These are phyloP conservation scores for Corinectria fuckeliana DNA, from an alignment of 2,329 filamentous ascomycete genomes.

Conservation along the genomic window DNA sequence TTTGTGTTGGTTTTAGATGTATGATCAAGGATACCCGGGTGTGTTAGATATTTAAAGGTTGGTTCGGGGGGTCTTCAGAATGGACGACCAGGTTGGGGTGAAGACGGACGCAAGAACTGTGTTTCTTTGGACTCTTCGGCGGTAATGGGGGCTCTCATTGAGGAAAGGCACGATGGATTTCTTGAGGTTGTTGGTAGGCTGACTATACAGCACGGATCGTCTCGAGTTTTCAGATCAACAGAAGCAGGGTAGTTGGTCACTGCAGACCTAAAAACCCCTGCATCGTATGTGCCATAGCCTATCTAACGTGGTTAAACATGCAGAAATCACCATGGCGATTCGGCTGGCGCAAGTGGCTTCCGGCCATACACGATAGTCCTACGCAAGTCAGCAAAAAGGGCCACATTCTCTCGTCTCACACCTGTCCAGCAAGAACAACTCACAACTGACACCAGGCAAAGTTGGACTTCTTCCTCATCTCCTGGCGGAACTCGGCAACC, in stretches of 20 bases:
- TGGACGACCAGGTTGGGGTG: not conserved
- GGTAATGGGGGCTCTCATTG: not conserved
- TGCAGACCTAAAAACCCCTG: not conserved
- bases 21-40: not conserved
- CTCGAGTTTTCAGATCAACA: not conserved
- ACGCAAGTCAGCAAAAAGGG: not conserved
- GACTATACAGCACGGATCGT: not conserved
- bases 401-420: conserved; percentile 11
- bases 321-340: not conserved
- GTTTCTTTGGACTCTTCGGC: not conserved
- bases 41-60: not conserved
- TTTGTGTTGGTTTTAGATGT: not conserved
- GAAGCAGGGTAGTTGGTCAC: not conserved
- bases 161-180: not conserved
- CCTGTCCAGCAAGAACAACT: no score
- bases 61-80: not conserved
- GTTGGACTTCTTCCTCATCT: conserved; percentile 19
- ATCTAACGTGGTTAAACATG: not conserved
- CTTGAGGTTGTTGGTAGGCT: not conserved
- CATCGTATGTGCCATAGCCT: not conserved
- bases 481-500: conserved; percentile 29
- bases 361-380: conserved; percentile 31
- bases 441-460: conserved; percentile 24
- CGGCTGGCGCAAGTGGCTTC: conserved; percentile 9
- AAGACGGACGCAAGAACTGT: no score